Evolutionary conservation across 352 stramenopile species (phyloP).

Genomic region (Paralagenidium karlingii): DNA sequence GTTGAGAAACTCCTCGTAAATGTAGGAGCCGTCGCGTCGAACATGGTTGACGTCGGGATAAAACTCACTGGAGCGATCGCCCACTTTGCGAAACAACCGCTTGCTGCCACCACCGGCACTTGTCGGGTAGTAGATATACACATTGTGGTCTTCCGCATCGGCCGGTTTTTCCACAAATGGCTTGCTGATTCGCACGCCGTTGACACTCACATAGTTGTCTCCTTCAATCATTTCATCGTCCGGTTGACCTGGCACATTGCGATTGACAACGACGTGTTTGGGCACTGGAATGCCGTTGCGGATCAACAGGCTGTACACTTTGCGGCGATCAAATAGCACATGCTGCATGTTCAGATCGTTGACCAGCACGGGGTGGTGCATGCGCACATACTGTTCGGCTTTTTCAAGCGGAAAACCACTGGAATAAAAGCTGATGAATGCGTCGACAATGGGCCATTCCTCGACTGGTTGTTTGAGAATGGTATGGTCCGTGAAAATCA

Average conservation of each 20-base stretch:
- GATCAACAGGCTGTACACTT: slow-evolving; percentile 94
- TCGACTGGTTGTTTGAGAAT: slow-evolving; percentile 94
- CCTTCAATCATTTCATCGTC: slow-evolving; percentile 60
- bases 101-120: slow-evolving; percentile 97
- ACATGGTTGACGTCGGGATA: slow-evolving; percentile 96
- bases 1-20: slow-evolving; percentile 98
- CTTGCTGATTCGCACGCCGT: slow-evolving; percentile 96
- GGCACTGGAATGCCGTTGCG: slow-evolving; percentile 93
- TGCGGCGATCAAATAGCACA: slow-evolving; percentile 90
- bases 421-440: slow-evolving; percentile 98
- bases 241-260: slow-evolving; percentile 79
- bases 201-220: slow-evolving; percentile 84
- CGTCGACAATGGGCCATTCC: slow-evolving; percentile 92
- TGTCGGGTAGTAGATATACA: slow-evolving; percentile 99
- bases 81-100: slow-evolving; percentile 97
- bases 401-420: slow-evolving; percentile 97
- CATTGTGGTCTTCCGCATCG: slow-evolving; percentile 99
- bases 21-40: slow-evolving; percentile 90
- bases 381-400: slow-evolving; percentile 92
- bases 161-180: slow-evolving; percentile 99
- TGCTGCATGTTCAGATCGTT: slow-evolving; percentile 98
- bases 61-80: slow-evolving; percentile 89
- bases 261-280: slow-evolving; percentile 91
- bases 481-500: slow-evolving; percentile 96
- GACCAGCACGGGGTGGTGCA: slow-evolving; percentile 92